phyloP scores from a whole-genome alignment of 2,329 filamentous ascomycete species.

The Trichoderma aggressivum region DNA sequence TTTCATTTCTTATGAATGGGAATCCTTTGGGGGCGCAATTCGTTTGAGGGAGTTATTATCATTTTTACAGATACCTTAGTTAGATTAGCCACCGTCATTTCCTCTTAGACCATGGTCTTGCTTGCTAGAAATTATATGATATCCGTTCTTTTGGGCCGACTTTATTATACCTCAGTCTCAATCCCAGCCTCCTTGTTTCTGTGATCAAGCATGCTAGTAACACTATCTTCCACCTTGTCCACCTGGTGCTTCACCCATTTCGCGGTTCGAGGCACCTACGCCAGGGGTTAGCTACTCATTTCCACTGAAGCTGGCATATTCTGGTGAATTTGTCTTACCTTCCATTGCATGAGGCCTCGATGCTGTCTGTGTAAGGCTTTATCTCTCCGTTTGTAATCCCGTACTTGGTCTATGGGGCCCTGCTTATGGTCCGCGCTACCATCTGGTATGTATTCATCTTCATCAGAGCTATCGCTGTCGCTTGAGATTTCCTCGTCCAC shows the following conservation, averaged over 20 bases:
- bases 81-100: conserved; percentile 6
- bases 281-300: not conserved
- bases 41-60: not conserved
- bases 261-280: conserved; percentile 43
- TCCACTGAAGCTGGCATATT: not conserved
- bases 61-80: not conserved
- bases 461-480: conserved; percentile 29
- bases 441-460: conserved; percentile 35
- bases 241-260: conserved; percentile 52
- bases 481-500: conserved; percentile 33
- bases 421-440: conserved; percentile 41
- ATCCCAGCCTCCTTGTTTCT: conserved; percentile 55
- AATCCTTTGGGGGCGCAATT: not conserved
- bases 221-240: conserved; percentile 56
- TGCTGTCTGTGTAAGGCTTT: conserved; percentile 63
- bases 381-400: conserved; percentile 58
- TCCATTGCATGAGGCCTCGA: conserved; percentile 71
- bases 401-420: conserved; percentile 47
- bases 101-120: not conserved
- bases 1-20: not conserved
- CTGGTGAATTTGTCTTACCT: conserved; percentile 28
- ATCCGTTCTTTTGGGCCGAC: not conserved
- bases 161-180: conserved; percentile 67
- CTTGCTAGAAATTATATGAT: not conserved
- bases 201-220: conserved; percentile 57